These are phyloP conservation scores for Cryptococcus hybrid DNA, from an alignment of 1,284 basidiomycete genomes.

Conservation along the genomic window DNA sequence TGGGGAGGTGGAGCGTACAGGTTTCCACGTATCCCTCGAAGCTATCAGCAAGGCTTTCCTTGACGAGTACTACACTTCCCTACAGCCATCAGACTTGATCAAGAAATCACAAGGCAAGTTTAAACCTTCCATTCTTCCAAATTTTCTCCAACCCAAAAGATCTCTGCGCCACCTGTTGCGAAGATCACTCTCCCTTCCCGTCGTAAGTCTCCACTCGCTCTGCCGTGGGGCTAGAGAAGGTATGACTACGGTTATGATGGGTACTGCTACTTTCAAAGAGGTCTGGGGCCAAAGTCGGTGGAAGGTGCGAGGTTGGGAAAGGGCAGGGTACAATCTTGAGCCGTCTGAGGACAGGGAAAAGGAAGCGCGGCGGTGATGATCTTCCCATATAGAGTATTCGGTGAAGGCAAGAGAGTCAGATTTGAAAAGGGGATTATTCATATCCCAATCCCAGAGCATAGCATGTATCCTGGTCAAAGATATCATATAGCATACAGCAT, in stretches of 20 bases:
- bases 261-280: slow-evolving; percentile 70
- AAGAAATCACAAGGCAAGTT: not conserved
- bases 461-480: not conserved
- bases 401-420: slow-evolving; percentile 42
- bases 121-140: slow-evolving; percentile 16
- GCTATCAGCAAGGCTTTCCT: slow-evolving; percentile 23
- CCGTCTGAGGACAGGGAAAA: slow-evolving; percentile 4
- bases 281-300: slow-evolving; percentile 54
- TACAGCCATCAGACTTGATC: not conserved
- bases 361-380: slow-evolving; percentile 36
- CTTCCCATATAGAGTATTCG: slow-evolving; percentile 42
- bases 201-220: slow-evolving; percentile 58
- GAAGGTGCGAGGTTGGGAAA: slow-evolving; percentile 33
- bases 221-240: slow-evolving; percentile 62
- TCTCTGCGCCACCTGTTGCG: slow-evolving; percentile 39
- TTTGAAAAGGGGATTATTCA: slow-evolving; percentile 42
- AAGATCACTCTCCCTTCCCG: slow-evolving; percentile 36
- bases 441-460: slow-evolving; percentile 20
- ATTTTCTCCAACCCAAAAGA: slow-evolving; percentile 35
- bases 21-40: slow-evolving; percentile 29
- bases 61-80: slow-evolving; percentile 20
- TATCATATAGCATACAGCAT: not conserved
- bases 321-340: slow-evolving; percentile 28
- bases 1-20: slow-evolving; percentile 1
- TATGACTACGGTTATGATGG: slow-evolving; percentile 79